Evolutionary conservation across 164 flowering plant species (phyloP).

Genomic region (Stephania yunnanensis): DNA sequence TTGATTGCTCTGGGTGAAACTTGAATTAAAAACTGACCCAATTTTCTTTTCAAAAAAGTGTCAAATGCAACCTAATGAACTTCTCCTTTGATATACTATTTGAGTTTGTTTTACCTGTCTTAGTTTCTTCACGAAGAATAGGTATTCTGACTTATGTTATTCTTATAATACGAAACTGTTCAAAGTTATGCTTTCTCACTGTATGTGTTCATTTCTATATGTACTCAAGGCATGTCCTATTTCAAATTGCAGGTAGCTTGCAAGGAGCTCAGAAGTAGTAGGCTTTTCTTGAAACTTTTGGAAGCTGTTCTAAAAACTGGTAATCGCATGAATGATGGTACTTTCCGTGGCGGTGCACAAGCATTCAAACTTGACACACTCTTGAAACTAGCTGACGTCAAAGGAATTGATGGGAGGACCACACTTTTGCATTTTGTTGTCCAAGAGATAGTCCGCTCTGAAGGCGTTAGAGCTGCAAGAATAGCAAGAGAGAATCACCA

Average conservation of each 20-base stretch:
- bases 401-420: constrained; percentile 87
- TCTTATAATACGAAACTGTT: neutral
- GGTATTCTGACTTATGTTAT: neutral
- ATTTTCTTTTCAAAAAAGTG: neutral
- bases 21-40: neutral
- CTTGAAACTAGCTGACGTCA: constrained; percentile 84
- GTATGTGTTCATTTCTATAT: neutral
- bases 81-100: neutral
- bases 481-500: constrained; percentile 37
- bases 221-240: neutral
- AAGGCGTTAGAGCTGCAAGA: constrained; percentile 73
- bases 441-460: constrained; percentile 82
- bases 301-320: constrained; percentile 99
- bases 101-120: neutral
- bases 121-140: neutral
- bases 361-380: constrained; percentile 97
- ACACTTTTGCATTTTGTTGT: constrained; percentile 92
- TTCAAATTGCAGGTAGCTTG: constrained; percentile 57
- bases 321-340: constrained; percentile 95
- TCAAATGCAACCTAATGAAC: neutral
- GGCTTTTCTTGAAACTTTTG: constrained; percentile 80
- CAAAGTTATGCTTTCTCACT: neutral
- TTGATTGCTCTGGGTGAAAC: neutral
- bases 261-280: constrained; percentile 70
- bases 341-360: constrained; percentile 92